These are phyloP conservation scores for Auriculariales sp. DNA, from an alignment of 768 basidiomycete genomes.

Conservation along the genomic window DNA sequence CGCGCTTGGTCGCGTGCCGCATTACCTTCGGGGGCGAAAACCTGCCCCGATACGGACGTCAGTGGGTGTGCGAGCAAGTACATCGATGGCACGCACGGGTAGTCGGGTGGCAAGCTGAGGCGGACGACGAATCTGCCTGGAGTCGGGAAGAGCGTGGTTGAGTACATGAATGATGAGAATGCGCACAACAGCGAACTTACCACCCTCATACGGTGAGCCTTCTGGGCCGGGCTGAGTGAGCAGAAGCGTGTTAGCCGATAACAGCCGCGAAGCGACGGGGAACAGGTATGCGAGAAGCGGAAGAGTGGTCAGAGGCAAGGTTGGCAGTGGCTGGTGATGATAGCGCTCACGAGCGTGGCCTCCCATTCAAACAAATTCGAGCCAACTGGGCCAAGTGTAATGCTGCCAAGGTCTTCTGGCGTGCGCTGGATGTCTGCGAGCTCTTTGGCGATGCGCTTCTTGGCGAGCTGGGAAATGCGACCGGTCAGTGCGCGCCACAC, in stretches of 20 bases:
- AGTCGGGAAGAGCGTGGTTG: neutral
- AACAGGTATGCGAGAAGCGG: no score
- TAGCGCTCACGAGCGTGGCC: slow-evolving; percentile 32
- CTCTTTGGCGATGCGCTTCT: slow-evolving; percentile 76
- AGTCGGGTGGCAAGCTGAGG: slow-evolving; percentile 53
- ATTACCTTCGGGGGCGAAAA: slow-evolving; percentile 73
- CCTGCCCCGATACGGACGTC: slow-evolving; percentile 23
- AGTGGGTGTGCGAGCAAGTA: slow-evolving; percentile 3
- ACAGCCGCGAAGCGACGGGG: neutral
- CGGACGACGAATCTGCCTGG: slow-evolving; percentile 47
- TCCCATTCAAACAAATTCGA: slow-evolving; percentile 55
- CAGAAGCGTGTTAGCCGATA: neutral
- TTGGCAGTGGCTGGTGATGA: no score
- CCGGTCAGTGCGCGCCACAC: neutral
- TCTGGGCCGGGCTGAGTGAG: slow-evolving; percentile 47
- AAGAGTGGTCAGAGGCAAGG: no score
- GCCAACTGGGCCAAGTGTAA: slow-evolving; percentile 50
- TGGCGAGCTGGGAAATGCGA: slow-evolving; percentile 31
- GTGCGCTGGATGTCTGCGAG: slow-evolving; percentile 65
- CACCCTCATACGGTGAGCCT: slow-evolving; percentile 72
- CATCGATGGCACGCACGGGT: slow-evolving; percentile 42
- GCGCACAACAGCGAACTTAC: neutral
- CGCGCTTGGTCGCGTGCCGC: slow-evolving; percentile 27
- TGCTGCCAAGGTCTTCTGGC: slow-evolving; percentile 69
- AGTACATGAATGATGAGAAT: neutral